Percentiles rank a stretch among this genome's conserved stretches.
Evolutionary conservation across 192 early-diverging fungal genomes (phyloP).

Genomic region (Coemansia sp.): DNA sequence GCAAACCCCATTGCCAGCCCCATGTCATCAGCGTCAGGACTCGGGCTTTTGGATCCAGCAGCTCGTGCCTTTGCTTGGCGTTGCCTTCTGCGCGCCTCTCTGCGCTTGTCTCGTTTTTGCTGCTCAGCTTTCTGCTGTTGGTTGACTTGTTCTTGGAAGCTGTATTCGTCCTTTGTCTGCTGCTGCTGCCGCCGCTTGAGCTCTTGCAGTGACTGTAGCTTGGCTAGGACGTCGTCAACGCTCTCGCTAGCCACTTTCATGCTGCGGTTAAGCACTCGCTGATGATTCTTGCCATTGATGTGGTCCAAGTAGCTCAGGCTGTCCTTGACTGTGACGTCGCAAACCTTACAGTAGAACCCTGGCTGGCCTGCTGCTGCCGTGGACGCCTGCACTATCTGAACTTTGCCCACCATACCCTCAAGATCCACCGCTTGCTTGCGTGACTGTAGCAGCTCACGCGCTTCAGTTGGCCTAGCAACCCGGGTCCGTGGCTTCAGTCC

Average conservation of each 20-base stretch:
- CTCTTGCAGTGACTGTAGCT: conserved; percentile 71
- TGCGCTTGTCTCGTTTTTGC: conserved; percentile 46
- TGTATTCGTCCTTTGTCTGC: conserved; percentile 20
- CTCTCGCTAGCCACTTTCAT: conserved; percentile 84
- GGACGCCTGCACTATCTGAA: conserved; percentile 73
- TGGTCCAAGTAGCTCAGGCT: conserved; percentile 91
- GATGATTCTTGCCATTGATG: conserved; percentile 89
- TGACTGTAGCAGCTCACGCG: conserved; percentile 58
- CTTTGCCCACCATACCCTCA: conserved; percentile 78
- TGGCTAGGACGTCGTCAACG: conserved; percentile 73
- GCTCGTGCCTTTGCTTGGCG: conserved; percentile 50
- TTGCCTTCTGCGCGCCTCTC: conserved; percentile 58
- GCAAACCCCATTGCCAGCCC: conserved; percentile 77
- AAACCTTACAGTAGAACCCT: conserved; percentile 91
- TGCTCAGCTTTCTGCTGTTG: conserved; percentile 68
- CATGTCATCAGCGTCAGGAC: conserved; percentile 64
- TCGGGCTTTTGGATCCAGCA: conserved; percentile 22
- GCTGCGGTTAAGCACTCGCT: conserved; percentile 76
- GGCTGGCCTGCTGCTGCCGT: conserved; percentile 68
- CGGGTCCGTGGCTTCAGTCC: conserved; percentile 44
- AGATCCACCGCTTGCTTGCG: conserved; percentile 71
- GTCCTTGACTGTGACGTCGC: conserved; percentile 89
- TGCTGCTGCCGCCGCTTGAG: conserved; percentile 61
- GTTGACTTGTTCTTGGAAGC: conserved; percentile 70
- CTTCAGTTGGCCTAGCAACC: conserved; percentile 21